A percentile compares a stretch with the other conserved stretches of the same genome.
Conservation (phyloP, 2,329 filamentous ascomycete species). For the Microdochium nivale region DNA sequence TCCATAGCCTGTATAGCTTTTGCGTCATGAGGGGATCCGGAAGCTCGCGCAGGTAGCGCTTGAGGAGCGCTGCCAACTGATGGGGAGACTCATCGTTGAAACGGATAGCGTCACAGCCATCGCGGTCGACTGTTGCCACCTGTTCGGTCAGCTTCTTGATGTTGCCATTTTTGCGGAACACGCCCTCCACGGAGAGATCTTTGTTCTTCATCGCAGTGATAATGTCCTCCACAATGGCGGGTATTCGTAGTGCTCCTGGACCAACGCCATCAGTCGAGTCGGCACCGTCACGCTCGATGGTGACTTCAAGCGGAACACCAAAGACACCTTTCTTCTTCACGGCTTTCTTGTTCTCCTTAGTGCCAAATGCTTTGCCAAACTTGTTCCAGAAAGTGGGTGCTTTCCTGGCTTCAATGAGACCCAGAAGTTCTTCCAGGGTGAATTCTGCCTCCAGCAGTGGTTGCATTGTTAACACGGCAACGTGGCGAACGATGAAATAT, state of each 20-base stretch:
- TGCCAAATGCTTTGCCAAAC: slow-evolving; percentile 84
- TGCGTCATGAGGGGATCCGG: slow-evolving; percentile 92
- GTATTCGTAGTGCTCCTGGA: slow-evolving; percentile 81
- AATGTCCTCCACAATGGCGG: slow-evolving; percentile 89
- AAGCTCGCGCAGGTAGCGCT: slow-evolving; percentile 89
- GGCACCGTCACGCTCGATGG: slow-evolving; percentile 88
- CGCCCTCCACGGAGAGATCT: slow-evolving; percentile 97
- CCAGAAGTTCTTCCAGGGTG: slow-evolving; percentile 84
- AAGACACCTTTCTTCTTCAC: slow-evolving; percentile 93
- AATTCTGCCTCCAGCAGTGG: slow-evolving; percentile 85
- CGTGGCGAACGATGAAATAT: slow-evolving; percentile 93
- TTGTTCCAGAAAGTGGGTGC: slow-evolving; percentile 94
- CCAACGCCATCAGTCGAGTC: slow-evolving; percentile 98
- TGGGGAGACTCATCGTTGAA: slow-evolving; percentile 85
- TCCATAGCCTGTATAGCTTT: slow-evolving; percentile 87
- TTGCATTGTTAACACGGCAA: slow-evolving; percentile 92
- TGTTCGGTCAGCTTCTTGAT: slow-evolving; percentile 88
- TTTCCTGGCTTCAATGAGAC: slow-evolving; percentile 88
- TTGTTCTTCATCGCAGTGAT: slow-evolving; percentile 95
- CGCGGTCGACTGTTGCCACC: slow-evolving; percentile 75
- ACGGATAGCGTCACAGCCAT: slow-evolving; percentile 78
- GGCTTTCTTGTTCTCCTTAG: slow-evolving; percentile 68
- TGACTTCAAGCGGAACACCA: slow-evolving; percentile 76
- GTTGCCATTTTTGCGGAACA: slow-evolving; percentile 98
- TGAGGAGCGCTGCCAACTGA: slow-evolving; percentile 85